phyloP scores from a whole-genome alignment of 768 basidiomycete species.

The Lactarius deliciosus region DNA sequence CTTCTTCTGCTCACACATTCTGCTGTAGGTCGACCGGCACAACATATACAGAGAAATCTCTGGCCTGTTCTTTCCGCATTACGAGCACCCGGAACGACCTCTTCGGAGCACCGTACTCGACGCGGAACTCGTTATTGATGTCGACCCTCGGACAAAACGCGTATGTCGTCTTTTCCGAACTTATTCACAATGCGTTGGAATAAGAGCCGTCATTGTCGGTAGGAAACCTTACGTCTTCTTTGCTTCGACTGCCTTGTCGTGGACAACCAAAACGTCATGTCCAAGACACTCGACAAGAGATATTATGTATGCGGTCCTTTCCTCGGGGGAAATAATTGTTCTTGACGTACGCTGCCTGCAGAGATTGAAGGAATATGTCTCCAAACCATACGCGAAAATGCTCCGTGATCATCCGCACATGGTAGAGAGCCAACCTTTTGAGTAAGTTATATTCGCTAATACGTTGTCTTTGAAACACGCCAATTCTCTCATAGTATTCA shows the following conservation, averaged over 20 bases:
- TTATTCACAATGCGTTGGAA: conserved; percentile 14
- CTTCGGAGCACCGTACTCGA: conserved; percentile 84
- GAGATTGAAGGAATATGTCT: conserved; percentile 81
- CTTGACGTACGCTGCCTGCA: conserved; percentile 35
- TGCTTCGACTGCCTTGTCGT: conserved; percentile 93
- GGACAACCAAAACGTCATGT: conserved; percentile 85
- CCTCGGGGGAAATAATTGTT: background rate
- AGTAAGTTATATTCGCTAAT: conserved; percentile 51
- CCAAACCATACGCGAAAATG: conserved; percentile 74
- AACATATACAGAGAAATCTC: conserved; percentile 74
- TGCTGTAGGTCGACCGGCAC: conserved; percentile 85
- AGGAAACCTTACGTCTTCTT: conserved; percentile 83
- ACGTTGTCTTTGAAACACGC: background rate
- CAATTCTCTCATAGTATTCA: conserved; percentile 54
- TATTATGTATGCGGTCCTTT: conserved; percentile 72
- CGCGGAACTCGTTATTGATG: conserved; percentile 91
- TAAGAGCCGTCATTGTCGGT: conserved; percentile 17
- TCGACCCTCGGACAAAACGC: conserved; percentile 69
- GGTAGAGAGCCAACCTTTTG: conserved; percentile 67
- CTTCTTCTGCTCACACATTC: background rate
- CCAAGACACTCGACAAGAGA: conserved; percentile 74
- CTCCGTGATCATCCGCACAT: conserved; percentile 68
- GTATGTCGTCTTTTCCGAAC: conserved; percentile 43
- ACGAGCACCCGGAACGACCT: conserved; percentile 64
- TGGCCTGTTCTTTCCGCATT: conserved; percentile 89